Evolutionary conservation across 2,329 filamentous ascomycete species (phyloP).

Genomic region (Monosporascus sp.): DNA sequence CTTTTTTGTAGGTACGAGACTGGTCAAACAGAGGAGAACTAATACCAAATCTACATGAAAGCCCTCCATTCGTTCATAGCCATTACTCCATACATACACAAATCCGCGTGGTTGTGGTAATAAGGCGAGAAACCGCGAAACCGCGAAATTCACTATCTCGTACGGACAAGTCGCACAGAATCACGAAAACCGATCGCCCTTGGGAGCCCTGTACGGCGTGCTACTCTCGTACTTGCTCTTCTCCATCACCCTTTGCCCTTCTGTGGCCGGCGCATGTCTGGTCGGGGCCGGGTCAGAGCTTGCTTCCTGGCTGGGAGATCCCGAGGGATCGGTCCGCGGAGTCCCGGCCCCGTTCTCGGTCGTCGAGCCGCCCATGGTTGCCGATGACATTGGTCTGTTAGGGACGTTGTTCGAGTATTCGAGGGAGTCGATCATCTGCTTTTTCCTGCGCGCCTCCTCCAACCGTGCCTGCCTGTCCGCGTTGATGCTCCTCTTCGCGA

Average conservation of each 20-base stretch:
- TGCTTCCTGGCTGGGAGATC: conserved; percentile 66
- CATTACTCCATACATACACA: not conserved
- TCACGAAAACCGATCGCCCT: conserved; percentile 79
- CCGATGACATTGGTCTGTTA: conserved; percentile 26
- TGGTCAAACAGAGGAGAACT: not conserved
- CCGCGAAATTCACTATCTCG: not conserved
- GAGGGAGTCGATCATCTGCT: conserved; percentile 50
- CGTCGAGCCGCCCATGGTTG: conserved; percentile 30
- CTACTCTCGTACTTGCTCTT: conserved; percentile 88
- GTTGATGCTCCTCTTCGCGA: conserved; percentile 92
- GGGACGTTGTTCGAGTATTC: conserved; percentile 40
- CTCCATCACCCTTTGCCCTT: conserved; percentile 59
- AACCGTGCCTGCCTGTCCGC: conserved; percentile 73
- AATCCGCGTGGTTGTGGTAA: too few relatives aligned
- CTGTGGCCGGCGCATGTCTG: conserved; percentile 69
- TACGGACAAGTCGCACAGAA: not conserved
- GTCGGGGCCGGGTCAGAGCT: conserved; percentile 80
- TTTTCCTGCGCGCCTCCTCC: conserved; percentile 61
- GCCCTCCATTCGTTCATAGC: not conserved
- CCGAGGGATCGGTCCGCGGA: conserved; percentile 51
- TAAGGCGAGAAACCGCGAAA: not conserved
- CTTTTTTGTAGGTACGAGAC: too few relatives aligned
- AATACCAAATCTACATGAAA: not conserved
- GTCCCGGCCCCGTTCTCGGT: conserved; percentile 33
- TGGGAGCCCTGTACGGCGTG: conserved; percentile 68